These are phyloP conservation scores for Sapria himalayana DNA, from an alignment of 345 rosid genomes.

Conservation along the genomic window DNA sequence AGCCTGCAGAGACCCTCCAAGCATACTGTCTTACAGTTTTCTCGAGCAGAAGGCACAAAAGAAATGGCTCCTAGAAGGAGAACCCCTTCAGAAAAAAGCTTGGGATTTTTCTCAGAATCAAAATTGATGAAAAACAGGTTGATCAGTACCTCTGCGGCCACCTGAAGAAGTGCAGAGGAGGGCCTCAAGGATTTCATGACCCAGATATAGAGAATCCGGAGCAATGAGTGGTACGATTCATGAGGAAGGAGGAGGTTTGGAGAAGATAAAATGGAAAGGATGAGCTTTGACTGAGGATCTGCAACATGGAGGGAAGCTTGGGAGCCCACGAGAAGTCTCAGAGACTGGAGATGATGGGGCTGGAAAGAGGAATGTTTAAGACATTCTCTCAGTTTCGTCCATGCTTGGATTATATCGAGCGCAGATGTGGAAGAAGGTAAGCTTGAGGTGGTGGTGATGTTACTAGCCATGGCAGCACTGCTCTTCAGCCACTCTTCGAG, in stretches of 20 bases:
- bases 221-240: slow-evolving; percentile 41
- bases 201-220: slow-evolving; percentile 72
- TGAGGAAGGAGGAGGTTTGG: slow-evolving; percentile 18
- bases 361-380: slow-evolving; percentile 29
- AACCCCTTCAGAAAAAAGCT: slow-evolving; percentile 35
- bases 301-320: slow-evolving; percentile 67
- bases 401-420: slow-evolving; percentile 58
- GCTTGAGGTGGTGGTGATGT: slow-evolving; percentile 11
- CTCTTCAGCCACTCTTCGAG: slow-evolving; percentile 65
- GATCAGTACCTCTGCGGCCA: slow-evolving; percentile 34
- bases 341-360: slow-evolving; percentile 37
- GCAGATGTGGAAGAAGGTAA: slow-evolving; percentile 32
- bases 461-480: slow-evolving; percentile 14
- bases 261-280: slow-evolving; percentile 40
- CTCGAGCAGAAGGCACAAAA: slow-evolving; percentile 29
- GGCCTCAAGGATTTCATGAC: slow-evolving; percentile 66
- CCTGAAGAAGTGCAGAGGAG: slow-evolving; percentile 32
- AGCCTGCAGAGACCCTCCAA: slow-evolving; percentile 37
- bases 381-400: slow-evolving; percentile 72
- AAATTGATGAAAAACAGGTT: slow-evolving; percentile 13
- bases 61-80: slow-evolving; percentile 59
- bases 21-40: slow-evolving; percentile 27
- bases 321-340: slow-evolving; percentile 37
- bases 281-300: slow-evolving; percentile 83
- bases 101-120: slow-evolving; percentile 17